Percentiles rank a stretch among this genome's conserved stretches.
Conservation (phyloP, 2,329 filamentous ascomycete genomes). For the Paraphoma sp. region DNA sequence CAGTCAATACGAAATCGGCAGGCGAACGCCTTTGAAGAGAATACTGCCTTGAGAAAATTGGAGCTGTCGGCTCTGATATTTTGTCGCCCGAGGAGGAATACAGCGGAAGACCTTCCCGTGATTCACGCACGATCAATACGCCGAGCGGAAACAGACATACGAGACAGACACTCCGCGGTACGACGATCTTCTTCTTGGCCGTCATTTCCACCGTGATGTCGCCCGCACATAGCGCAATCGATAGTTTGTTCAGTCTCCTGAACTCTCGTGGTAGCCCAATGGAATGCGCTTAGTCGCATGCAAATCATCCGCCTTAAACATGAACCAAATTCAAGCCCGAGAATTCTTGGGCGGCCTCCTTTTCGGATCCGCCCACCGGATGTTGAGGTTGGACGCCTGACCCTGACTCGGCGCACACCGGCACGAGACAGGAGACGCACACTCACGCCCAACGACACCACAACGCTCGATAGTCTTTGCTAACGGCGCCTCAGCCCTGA, state of each 20-base stretch:
- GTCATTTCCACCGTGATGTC: conserved; percentile 7
- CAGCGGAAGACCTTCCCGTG: neutral
- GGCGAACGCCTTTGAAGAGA: no score
- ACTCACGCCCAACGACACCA: conserved; percentile 9
- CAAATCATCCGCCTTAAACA: conserved; percentile 9
- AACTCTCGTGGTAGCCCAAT: neutral
- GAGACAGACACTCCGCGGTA: conserved; percentile 2
- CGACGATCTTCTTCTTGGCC: conserved; percentile 10
- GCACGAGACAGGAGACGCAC: conserved; percentile 15
- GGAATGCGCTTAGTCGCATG: neutral
- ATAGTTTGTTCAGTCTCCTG: conserved; percentile 16
- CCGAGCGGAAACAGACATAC: neutral
- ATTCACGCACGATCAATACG: no score
- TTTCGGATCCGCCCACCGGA: conserved; percentile 9
- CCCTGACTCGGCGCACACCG: conserved; percentile 11
- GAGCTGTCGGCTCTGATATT: neutral
- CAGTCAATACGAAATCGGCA: no score
- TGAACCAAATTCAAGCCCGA: conserved; percentile 14
- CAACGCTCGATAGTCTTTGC: conserved; percentile 2
- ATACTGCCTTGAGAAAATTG: no score
- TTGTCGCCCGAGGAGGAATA: neutral
- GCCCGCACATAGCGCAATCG: conserved; percentile 9
- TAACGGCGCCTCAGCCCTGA: conserved; percentile 5
- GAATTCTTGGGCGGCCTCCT: conserved; percentile 9
- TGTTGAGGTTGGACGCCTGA: conserved; percentile 12